A percentile compares a stretch with the other conserved stretches of the same genome.
These are phyloP conservation scores for Nemania sp. DNA, from an alignment of 2,329 filamentous ascomycete species.

Conservation along the genomic window DNA sequence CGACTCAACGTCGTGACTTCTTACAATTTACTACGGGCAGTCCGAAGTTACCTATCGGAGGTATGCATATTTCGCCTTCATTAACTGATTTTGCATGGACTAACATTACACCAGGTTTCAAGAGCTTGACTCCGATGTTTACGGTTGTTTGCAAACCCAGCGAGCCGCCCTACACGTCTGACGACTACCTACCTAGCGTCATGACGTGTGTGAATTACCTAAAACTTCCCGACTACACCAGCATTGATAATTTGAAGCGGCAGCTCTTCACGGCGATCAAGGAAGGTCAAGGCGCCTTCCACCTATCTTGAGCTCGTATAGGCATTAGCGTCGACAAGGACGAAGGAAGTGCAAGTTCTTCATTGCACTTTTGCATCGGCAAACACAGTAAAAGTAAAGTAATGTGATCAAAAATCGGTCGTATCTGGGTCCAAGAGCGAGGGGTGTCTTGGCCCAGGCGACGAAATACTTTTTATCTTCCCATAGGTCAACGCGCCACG, in stretches of 20 bases:
- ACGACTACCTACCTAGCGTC: conserved; percentile 98
- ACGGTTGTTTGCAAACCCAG: conserved; percentile 99
- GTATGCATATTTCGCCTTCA: conserved; percentile 56
- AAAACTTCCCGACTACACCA: conserved; percentile 93
- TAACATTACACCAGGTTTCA: conserved; percentile 73
- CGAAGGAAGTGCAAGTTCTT: conserved; percentile 12
- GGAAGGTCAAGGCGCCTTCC: conserved; percentile 97
- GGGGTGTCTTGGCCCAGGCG: conserved; percentile 12
- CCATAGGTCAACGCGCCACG: conserved; percentile 20
- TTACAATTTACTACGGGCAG: conserved; percentile 97
- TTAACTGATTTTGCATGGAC: conserved; percentile 16
- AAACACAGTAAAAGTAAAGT: conserved; percentile 26
- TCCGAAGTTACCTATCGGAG: conserved; percentile 96
- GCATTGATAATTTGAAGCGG: conserved; percentile 73
- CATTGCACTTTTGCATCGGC: conserved; percentile 24
- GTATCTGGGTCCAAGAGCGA: conserved; percentile 22
- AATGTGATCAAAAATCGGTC: conserved; percentile 26
- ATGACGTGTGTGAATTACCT: conserved; percentile 99
- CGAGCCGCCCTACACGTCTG: conserved; percentile 88
- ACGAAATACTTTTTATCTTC: conserved; percentile 26
- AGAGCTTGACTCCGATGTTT: conserved; percentile 95
- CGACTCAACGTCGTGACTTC: conserved; percentile 83
- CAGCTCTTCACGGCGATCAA: conserved; percentile 84
- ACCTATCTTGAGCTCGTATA: conserved; percentile 69
- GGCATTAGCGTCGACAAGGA: not conserved